A percentile compares a stretch with the other conserved stretches of the same genome.
Conservation (phyloP, 768 basidiomycete species). For the Austroboletus eburneus region DNA sequence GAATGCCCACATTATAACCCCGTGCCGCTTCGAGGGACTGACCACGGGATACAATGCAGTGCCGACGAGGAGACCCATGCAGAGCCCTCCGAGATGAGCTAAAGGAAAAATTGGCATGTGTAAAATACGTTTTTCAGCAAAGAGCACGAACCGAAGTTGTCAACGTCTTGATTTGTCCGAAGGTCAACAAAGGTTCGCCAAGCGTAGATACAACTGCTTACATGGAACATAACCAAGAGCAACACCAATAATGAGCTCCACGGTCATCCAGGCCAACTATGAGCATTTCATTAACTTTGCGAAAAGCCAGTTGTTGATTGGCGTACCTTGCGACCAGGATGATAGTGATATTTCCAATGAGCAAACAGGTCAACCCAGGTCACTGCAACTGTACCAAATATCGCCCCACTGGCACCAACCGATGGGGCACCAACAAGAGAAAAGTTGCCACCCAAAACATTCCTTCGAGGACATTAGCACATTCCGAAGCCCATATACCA, state of each 20-base stretch:
- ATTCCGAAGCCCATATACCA: background rate
- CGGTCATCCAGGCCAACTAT: conserved; percentile 76
- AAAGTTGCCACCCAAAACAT: conserved; percentile 91
- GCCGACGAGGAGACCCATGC: conserved; percentile 79
- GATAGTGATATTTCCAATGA: conserved; percentile 88
- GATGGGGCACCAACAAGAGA: conserved; percentile 84
- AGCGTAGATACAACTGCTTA: conserved; percentile 33
- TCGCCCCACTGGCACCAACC: conserved; percentile 89
- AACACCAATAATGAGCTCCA: conserved; percentile 85
- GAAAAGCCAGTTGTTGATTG: background rate
- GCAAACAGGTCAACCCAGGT: conserved; percentile 87
- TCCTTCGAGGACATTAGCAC: conserved; percentile 38
- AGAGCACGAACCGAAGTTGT: conserved; percentile 72
- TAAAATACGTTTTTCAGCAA: background rate
- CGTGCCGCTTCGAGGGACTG: conserved; percentile 71
- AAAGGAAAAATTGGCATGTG: conserved; percentile 1
- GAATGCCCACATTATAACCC: conserved; percentile 64
- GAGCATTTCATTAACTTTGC: background rate
- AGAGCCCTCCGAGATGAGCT: conserved; percentile 87
- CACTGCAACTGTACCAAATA: conserved; percentile 83
- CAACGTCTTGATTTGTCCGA: conserved; percentile 59
- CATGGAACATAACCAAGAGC: conserved; percentile 83
- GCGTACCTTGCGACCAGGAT: conserved; percentile 72
- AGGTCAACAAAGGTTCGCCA: conserved; percentile 10
- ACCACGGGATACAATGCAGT: conserved; percentile 89